phyloP scores from a whole-genome alignment of 257 asterid genomes.

The Hygrophila difformis region DNA sequence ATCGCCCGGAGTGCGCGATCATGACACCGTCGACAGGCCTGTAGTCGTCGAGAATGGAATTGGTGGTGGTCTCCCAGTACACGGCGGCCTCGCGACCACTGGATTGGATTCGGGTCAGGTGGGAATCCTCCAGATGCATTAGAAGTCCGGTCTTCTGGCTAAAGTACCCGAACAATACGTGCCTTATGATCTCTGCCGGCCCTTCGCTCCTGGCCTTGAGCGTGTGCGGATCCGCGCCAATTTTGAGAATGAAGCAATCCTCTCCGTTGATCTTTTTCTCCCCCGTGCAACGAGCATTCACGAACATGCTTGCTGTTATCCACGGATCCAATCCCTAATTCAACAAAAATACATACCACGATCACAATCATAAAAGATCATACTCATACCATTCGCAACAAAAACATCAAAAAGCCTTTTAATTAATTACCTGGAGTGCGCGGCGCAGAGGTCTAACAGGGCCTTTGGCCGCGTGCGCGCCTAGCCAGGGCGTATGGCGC shows the following conservation, averaged over 20 bases:
- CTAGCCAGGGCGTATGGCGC: constrained; percentile 64
- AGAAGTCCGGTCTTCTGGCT: constrained; percentile 55
- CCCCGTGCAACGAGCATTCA: constrained; percentile 44
- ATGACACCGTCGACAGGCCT: constrained; percentile 42
- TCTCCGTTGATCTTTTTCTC: constrained; percentile 41
- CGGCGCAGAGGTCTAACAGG: constrained; percentile 54
- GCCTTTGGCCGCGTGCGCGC: constrained; percentile 54
- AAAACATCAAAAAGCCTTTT: too few species aligned
- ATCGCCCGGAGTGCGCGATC: constrained; percentile 52
- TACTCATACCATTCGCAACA: background rate
- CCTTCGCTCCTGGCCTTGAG: constrained; percentile 45
- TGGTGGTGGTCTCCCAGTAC: constrained; percentile 53
- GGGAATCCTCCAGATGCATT: constrained; percentile 46
- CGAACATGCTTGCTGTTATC: constrained; percentile 51
- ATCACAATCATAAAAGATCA: background rate
- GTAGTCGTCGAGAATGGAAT: constrained; percentile 40
- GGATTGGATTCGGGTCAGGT: constrained; percentile 41
- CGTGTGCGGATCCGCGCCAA: constrained; percentile 43
- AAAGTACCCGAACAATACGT: constrained; percentile 45
- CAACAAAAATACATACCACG: background rate
- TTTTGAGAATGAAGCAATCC: constrained; percentile 49
- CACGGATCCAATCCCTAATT: constrained; percentile 43
- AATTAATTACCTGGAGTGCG: constrained; percentile 45
- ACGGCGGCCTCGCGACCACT: constrained; percentile 38
- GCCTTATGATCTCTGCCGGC: constrained; percentile 50